These are phyloP conservation scores for Heimioporus sp. DNA, from an alignment of 768 basidiomycete genomes.

Conservation along the genomic window DNA sequence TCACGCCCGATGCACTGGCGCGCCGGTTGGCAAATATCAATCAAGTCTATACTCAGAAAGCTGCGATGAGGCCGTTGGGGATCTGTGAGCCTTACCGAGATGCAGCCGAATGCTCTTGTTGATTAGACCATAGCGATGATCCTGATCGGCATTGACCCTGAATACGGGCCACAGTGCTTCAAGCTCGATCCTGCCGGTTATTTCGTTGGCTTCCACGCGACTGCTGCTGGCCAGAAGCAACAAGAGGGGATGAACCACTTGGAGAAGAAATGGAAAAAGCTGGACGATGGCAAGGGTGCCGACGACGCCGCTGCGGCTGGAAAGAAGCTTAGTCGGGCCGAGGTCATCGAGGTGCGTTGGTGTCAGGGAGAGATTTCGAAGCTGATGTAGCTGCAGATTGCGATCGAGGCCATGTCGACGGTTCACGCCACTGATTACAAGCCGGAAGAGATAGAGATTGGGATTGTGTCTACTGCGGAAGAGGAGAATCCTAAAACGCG, in stretches of 20 bases:
- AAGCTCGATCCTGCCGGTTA: constrained; percentile 99
- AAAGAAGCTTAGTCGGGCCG: constrained; percentile 64
- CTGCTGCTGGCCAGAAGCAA: constrained; percentile 94
- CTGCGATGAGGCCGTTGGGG: constrained; percentile 94
- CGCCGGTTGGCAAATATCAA: constrained; percentile 96
- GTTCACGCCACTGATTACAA: constrained; percentile 98
- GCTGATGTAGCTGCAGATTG: constrained; percentile 54
- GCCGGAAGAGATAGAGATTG: constrained; percentile 92
- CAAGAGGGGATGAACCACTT: constrained; percentile 98
- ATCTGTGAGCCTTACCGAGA: constrained; percentile 61
- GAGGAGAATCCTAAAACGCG: constrained; percentile 72
- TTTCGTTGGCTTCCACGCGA: constrained; percentile 97
- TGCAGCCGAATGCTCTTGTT: not conserved
- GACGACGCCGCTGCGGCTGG: constrained; percentile 79
- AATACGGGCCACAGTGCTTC: constrained; percentile 94
- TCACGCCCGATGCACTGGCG: constrained; percentile 94
- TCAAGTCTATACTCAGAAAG: constrained; percentile 97
- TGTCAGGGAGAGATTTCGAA: not conserved
- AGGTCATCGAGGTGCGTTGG: constrained; percentile 83
- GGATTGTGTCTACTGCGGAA: constrained; percentile 75
- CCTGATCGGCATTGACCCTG: constrained; percentile 87
- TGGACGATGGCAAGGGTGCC: constrained; percentile 73
- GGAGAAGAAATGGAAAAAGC: constrained; percentile 98
- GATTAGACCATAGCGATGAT: constrained; percentile 76
- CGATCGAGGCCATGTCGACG: constrained; percentile 90